Base-by-base conservation (phyloP, 331 rosid species). In the Cydonia oblonga region DNA sequence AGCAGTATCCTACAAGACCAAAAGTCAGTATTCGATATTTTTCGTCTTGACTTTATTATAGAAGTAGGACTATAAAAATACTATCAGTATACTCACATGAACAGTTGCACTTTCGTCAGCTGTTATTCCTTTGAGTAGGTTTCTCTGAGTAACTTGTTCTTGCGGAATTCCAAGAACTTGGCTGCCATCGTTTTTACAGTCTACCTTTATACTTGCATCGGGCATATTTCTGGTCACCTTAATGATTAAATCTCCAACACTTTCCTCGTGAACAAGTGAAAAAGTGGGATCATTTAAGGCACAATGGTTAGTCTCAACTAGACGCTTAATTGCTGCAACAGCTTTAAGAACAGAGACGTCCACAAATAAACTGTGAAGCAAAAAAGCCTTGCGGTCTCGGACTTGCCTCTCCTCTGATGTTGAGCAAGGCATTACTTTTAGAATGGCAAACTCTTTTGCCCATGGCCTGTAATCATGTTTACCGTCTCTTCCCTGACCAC, bases 21-120 rank as follows among this genome's bases (percentile, higher is more conserved):
- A 85, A 68, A 80, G 71, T 51, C 71, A 32, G 66, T 15, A 6
- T 51, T 67, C 79, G 70, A 44, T 51, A 40, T 42, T 42, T 26
- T 63, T 64, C 22, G 77, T 69, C 68, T 57, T 19, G 28, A 52
- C 53, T 59, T 29, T 54, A 62, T 24, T 51, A 64, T 65, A 64
- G 52, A 60, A 32, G 38, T 25, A 56, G 29, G 22, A 70, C 71
- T 26, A 64, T 24, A 42, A 38, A 66, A 77, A n/a, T 65, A 23
- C 14, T 70, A 23, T 18, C 42, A 28, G 42, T 60, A 72, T 77
- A 85, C 91, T 83, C 82, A 93, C 98, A 84, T 93, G 98, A 76
- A 93, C 98, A 13, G 98, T 90, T 72, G 96, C 97, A 81, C 98
- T 93, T 78, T 93, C 98, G 80, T 93, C 98, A 60, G 98, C 97